Evolutionary conservation across 208 protist genomes (phyloP).

Genomic region (Leishmania aethiopica): DNA sequence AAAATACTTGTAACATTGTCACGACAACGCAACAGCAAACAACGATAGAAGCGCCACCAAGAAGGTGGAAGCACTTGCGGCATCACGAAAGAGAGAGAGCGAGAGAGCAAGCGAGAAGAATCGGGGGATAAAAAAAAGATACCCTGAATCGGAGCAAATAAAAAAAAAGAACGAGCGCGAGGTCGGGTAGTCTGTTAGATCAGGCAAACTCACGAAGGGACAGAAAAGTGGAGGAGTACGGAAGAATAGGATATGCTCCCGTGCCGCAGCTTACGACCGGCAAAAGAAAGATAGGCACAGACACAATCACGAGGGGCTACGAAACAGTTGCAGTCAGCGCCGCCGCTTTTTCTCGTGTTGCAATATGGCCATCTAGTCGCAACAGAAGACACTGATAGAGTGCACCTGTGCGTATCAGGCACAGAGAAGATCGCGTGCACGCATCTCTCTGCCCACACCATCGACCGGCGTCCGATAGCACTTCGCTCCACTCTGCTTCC

Average conservation of each 20-base stretch:
- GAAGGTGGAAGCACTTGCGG: background rate
- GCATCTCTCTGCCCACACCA: background rate
- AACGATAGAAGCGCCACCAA: no score
- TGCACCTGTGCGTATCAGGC: background rate
- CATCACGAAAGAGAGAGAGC: background rate
- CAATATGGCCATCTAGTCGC: background rate
- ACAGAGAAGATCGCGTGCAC: background rate
- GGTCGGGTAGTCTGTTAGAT: background rate
- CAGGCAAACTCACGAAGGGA: background rate
- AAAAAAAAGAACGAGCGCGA: background rate
- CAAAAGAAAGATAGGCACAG: background rate
- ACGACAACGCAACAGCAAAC: no score
- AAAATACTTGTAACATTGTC: no score
- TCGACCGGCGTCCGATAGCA: background rate
- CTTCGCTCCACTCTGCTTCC: background rate
- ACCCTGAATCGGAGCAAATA: background rate
- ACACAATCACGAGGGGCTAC: background rate
- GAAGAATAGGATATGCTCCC: background rate
- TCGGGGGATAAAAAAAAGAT: background rate
- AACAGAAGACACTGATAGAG: background rate
- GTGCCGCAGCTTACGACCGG: background rate
- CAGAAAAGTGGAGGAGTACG: background rate
- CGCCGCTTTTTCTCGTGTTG: background rate
- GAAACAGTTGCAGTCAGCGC: background rate
- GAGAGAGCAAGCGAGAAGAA: background rate